Percentiles rank a stretch among this genome's conserved stretches.
Conservation (phyloP, 2,329 filamentous ascomycete genomes). For the Alternaria brassicicola region DNA sequence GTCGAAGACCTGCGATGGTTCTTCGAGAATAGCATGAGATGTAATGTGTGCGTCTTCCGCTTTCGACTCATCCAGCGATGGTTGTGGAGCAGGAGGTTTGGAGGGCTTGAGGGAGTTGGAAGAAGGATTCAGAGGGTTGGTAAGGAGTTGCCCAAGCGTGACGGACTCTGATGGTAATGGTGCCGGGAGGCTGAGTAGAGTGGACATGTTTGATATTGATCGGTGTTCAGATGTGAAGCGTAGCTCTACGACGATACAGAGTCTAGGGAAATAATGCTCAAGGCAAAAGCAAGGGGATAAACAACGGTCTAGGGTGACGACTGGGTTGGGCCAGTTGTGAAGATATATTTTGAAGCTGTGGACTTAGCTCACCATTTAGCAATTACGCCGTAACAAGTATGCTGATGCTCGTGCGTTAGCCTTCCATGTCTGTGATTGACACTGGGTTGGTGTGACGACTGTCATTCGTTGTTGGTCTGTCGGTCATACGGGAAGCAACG, state of each 20-base stretch:
- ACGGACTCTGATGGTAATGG: conserved; percentile 31
- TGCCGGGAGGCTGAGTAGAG: conserved; percentile 29
- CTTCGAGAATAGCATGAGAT: conserved; percentile 18
- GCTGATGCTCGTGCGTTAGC: conserved; percentile 11
- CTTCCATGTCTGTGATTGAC: not conserved
- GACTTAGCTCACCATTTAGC: conserved; percentile 3
- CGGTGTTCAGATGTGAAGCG: not conserved
- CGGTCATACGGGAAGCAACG: conserved; percentile 26
- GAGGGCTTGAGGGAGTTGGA: conserved; percentile 24
- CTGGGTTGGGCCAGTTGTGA: not conserved
- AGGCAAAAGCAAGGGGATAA: not conserved
- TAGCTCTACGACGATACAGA: not conserved
- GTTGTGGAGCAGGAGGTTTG: conserved; percentile 8
- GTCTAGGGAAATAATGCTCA: not conserved
- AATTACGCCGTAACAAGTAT: not conserved
- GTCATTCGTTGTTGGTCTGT: conserved; percentile 24
- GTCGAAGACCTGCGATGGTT: conserved; percentile 31
- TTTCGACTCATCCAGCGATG: conserved; percentile 13
- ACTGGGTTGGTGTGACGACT: conserved; percentile 2
- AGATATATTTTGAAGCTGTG: conserved; percentile 5
- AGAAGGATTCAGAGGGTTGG: conserved; percentile 26
- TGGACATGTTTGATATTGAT: conserved; percentile 22
- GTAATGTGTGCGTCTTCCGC: conserved; percentile 31
- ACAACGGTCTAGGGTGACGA: not conserved
- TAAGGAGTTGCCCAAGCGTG: conserved; percentile 37